Conservation (phyloP, 352 stramenopile species). For the Phytopythium boreale region DNA sequence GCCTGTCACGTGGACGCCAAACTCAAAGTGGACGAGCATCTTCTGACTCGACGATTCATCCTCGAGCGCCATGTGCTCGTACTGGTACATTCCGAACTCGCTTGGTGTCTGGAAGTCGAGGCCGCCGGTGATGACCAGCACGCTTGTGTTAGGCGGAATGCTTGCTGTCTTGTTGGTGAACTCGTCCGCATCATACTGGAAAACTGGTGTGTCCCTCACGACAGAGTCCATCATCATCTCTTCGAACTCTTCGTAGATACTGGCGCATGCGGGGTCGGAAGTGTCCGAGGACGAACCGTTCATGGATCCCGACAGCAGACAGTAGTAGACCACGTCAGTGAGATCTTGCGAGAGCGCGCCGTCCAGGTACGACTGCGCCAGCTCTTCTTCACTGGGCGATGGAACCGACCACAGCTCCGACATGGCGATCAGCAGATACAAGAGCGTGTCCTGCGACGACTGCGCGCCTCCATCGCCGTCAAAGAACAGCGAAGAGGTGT, state of each 20-base stretch:
- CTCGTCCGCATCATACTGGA: slow-evolving; percentile 29
- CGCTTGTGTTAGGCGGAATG: slow-evolving; percentile 25
- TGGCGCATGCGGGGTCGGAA: slow-evolving; percentile 17
- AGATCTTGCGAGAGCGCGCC: slow-evolving; percentile 19
- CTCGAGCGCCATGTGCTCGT: slow-evolving; percentile 13
- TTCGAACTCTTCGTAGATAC: slow-evolving; percentile 5
- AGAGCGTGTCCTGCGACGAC: slow-evolving; percentile 5
- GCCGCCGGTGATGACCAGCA: slow-evolving; percentile 42
- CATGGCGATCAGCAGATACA: slow-evolving; percentile 24
- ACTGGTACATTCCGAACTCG: slow-evolving; percentile 34
- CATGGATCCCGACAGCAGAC: slow-evolving; percentile 22
- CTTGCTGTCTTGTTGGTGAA: slow-evolving; percentile 30
- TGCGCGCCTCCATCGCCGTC: neutral
- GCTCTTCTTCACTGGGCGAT: slow-evolving; percentile 18
- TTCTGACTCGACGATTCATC: slow-evolving; percentile 26
- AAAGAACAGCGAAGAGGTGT: neutral
- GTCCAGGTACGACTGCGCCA: slow-evolving; percentile 14
- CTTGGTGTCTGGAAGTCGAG: slow-evolving; percentile 38
- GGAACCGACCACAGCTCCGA: slow-evolving; percentile 23
- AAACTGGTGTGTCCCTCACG: slow-evolving; percentile 10
- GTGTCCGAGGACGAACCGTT: neutral
- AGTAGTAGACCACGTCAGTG: slow-evolving; percentile 18
- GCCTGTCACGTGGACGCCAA: slow-evolving; percentile 33
- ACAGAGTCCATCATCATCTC: neutral
- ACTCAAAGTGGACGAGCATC: slow-evolving; percentile 42